Conservation (phyloP, 805 yeast species). For the Maudiozyma serrabonitensis region DNA sequence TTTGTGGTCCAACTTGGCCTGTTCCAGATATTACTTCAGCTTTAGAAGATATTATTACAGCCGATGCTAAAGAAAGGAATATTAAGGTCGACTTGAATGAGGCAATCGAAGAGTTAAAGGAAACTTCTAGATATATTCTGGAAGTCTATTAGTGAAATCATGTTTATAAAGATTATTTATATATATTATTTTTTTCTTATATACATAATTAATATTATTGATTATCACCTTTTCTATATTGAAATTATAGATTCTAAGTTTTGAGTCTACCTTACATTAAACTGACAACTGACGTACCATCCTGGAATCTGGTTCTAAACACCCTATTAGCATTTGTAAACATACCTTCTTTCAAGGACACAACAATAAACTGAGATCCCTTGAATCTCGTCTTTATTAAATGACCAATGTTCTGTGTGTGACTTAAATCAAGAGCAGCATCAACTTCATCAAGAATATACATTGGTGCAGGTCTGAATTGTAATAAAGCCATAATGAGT, state of each 20-base stretch:
- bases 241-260: neutral
- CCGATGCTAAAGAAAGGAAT: slow-evolving; percentile 63
- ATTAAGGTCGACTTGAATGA: slow-evolving; percentile 60
- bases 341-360: slow-evolving; percentile 95
- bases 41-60: slow-evolving; percentile 64
- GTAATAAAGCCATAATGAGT: slow-evolving; percentile 80
- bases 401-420: slow-evolving; percentile 96
- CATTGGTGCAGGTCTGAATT: slow-evolving; percentile 98
- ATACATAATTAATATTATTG: neutral
- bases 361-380: slow-evolving; percentile 94
- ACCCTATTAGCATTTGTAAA: slow-evolving; percentile 93
- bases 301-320: slow-evolving; percentile 88
- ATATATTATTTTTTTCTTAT: neutral
- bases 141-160: slow-evolving; percentile 62
- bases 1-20: slow-evolving; percentile 99
- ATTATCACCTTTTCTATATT: neutral
- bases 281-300: slow-evolving; percentile 89
- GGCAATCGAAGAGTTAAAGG: slow-evolving; percentile 89
- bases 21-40: slow-evolving; percentile 94
- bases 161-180: neutral
- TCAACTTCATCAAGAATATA: slow-evolving; percentile 96
- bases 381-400: slow-evolving; percentile 89
- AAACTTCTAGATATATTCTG: slow-evolving; percentile 79
- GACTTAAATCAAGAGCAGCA: slow-evolving; percentile 94
- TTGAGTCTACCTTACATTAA: slow-evolving; percentile 37